Evolutionary conservation across 306 rosid species (phyloP), one percentile per base, ranked within the genome.

Genomic region (Cucumis hystrix): DNA sequence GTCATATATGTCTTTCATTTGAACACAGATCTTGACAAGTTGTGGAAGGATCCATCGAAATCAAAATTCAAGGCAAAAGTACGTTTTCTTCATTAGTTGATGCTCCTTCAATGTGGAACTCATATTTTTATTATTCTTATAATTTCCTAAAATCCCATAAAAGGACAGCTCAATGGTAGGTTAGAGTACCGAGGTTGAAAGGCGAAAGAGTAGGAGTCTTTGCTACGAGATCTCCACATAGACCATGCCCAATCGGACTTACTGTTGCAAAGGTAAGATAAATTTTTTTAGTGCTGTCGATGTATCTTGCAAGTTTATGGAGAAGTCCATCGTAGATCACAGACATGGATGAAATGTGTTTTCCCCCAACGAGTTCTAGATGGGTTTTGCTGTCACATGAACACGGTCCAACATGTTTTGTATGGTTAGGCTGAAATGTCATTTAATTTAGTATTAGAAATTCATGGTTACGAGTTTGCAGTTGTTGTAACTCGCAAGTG

Each of bases 161-260:
- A 82, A 73, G 79, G 83, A 80, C 83, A 79, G 75, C 80, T 78
- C 79, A 82, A 80, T 90, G 89, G 79, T 87, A 95, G 98, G 97
- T 95, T 85, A 90, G 87, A 80, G 98, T 95, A 55, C 98, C 97
- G 2, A 88, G 96, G 86, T 80, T 90, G 78, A 90, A 92, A 78
- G 98, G 98, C 81, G 88, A 83, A 86, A 91, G 75, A 77, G 85
- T 84, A 87, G 98, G 98, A 84, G 88, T 95, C 78, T 92, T 92
- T 86, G 97, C 93, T 20, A 95, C 98, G 6, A 82, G 98, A 81
- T 87, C 97, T 65, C 98, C 98, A 79, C 98, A 95, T 78, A 89
- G 98, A 74, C 95, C 95, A 21, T 95, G 96, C 80, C 98, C 98
- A 82, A 92, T 95, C 81, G 98, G 98, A 80, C 93, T 92, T 77